phyloP scores from a whole-genome alignment of 345 rosid species.

The Hibiscus trionum region DNA sequence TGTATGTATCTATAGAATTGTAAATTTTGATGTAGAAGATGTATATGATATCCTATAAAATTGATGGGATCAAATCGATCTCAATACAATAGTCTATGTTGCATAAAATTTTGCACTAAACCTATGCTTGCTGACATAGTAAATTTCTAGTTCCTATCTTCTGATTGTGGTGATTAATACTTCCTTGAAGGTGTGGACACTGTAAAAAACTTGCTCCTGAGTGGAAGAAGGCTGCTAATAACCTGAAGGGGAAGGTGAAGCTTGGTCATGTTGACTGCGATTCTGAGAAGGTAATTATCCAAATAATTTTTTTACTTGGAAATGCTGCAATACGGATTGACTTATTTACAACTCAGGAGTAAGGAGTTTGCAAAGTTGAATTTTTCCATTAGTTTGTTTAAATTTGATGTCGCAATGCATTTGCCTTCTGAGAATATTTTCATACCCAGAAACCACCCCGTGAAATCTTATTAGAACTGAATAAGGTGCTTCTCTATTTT shows the following conservation, averaged over 20 bases:
- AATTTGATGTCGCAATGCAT: neutral
- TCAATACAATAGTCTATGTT: neutral
- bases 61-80: neutral
- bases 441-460: neutral
- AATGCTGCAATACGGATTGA: neutral
- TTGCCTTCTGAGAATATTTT: neutral
- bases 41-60: neutral
- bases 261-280: constrained; percentile 94
- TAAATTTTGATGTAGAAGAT: neutral
- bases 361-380: neutral
- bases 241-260: constrained; percentile 90
- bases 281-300: constrained; percentile 56
- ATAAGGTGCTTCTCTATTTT: neutral
- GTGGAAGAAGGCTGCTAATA: constrained; percentile 91
- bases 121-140: neutral
- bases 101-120: neutral
- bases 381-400: neutral
- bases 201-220: constrained; percentile 95
- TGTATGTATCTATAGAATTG: neutral
- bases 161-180: constrained; percentile 5
- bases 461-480: neutral
- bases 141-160: neutral
- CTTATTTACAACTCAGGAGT: neutral
- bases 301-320: constrained; percentile 6
- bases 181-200: constrained; percentile 78